These are phyloP conservation scores for Umbelopsis isabellina DNA, from an alignment of 192 early-diverging fungal species.

Conservation along the genomic window DNA sequence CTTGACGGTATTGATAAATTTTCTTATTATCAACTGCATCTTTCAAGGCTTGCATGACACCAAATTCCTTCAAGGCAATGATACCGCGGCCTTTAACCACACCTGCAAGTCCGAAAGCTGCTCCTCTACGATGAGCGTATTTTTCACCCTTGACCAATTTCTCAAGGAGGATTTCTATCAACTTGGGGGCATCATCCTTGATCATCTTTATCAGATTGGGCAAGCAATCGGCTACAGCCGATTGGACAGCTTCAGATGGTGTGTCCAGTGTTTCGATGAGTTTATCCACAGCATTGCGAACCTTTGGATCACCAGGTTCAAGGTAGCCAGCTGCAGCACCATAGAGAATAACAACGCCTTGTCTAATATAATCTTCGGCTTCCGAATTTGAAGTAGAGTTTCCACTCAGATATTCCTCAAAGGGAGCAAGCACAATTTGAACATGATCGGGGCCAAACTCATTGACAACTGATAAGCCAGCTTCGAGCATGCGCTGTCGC, in stretches of 20 bases:
- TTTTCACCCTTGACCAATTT: conserved; percentile 71
- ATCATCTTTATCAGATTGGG: conserved; percentile 86
- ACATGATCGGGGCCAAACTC: conserved; percentile 70
- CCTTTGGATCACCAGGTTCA: conserved; percentile 68
- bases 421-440: conserved; percentile 69
- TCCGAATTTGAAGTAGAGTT: conserved; percentile 67
- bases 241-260: conserved; percentile 93
- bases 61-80: conserved; percentile 80
- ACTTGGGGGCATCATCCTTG: conserved; percentile 54
- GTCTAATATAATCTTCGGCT: conserved; percentile 85
- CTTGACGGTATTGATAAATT: conserved; percentile 75
- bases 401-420: conserved; percentile 77
- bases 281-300: conserved; percentile 82
- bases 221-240: conserved; percentile 91
- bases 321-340: conserved; percentile 91
- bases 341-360: conserved; percentile 90
- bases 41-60: conserved; percentile 81
- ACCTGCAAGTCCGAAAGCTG: conserved; percentile 95
- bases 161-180: conserved; percentile 70
- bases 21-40: conserved; percentile 83
- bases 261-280: conserved; percentile 89
- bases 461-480: conserved; percentile 79
- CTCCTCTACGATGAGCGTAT: conserved; percentile 89
- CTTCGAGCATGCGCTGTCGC: conserved; percentile 81
- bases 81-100: conserved; percentile 92